Base-by-base conservation (phyloP, 2,329 filamentous ascomycete species). In the Diaporthe sp. region DNA sequence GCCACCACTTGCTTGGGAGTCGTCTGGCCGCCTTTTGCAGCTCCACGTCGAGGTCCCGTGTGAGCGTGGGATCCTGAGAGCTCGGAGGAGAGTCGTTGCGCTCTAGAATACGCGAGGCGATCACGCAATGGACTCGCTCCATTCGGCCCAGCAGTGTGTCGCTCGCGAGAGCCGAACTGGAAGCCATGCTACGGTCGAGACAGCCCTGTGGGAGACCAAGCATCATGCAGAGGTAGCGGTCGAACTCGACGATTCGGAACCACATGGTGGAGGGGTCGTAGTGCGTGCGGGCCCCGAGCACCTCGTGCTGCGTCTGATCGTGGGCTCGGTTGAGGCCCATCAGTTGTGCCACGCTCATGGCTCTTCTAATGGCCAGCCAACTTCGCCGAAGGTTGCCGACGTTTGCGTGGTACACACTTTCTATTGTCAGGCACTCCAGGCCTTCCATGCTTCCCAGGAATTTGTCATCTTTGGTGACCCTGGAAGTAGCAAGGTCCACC, bases 381-480 rank as follows among this genome's bases (percentile, higher is more conserved):
- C 86, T 82, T 3, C 82, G 80, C 0, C 85, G 83, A 1, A 88
- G 79, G 35, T 86, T 84, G 1, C 88, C 88, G 0, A 79, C 78
- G 33, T 88, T 88, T 17, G 84, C 84, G 12, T 86, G 81, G 76
- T 84, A 87, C 15, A 87, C 80, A 8, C 82, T 82, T 75, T 88
- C 84, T 0, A 89, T 80, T 75, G 88, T 82, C 6, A 89, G 74
- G 57, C 85, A 87, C 73, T 88, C 86, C 4, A 89, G 77, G 0
- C 86, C 86, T 68, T 89, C 86, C 1, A 88, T 68, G 0, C 84
- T 86, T 19, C 78, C 80, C 0, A 85, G 77, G 0, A 90, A 78
- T 2, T 86, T 84, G 67, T 89, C 86, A 33, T 89, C 84, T 17
- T 81, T 82, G 0, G 85, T 87, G 1, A 91, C 84, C 10, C 83